Conservation (phyloP, 2,329 filamentous ascomycete species). For the Alternaria consortialis region DNA sequence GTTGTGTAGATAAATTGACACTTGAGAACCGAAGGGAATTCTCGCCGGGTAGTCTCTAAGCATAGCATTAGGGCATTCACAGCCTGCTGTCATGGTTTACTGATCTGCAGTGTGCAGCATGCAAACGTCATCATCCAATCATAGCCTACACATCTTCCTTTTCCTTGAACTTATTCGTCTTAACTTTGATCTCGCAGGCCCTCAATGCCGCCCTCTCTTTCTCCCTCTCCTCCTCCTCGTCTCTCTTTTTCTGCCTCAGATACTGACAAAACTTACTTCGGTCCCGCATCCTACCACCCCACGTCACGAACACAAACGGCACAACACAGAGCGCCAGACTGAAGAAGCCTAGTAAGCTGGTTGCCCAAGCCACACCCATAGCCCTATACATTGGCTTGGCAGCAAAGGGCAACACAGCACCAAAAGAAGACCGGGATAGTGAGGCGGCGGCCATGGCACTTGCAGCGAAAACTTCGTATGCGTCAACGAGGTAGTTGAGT, state of each 20-base stretch:
- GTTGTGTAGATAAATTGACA: not conserved
- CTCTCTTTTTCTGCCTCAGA: constrained; percentile 54
- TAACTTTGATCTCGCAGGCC: not conserved
- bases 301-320: constrained; percentile 67
- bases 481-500: constrained; percentile 70
- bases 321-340: constrained; percentile 62
- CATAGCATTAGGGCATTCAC: not conserved
- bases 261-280: constrained; percentile 70
- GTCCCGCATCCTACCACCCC: constrained; percentile 63
- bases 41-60: not conserved
- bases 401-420: constrained; percentile 65
- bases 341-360: constrained; percentile 60
- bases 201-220: constrained; percentile 24
- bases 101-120: not conserved
- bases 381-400: constrained; percentile 68
- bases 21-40: not conserved
- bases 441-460: constrained; percentile 84
- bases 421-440: constrained; percentile 80
- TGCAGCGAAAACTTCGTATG: constrained; percentile 78
- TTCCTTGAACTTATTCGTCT: constrained; percentile 13
- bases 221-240: constrained; percentile 37
- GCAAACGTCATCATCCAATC: not conserved
- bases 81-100: not conserved
- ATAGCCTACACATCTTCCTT: constrained; percentile 20
- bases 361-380: constrained; percentile 75